Evolutionary conservation across 257 asterid genomes (phyloP).

Genomic region (Rhazya stricta): DNA sequence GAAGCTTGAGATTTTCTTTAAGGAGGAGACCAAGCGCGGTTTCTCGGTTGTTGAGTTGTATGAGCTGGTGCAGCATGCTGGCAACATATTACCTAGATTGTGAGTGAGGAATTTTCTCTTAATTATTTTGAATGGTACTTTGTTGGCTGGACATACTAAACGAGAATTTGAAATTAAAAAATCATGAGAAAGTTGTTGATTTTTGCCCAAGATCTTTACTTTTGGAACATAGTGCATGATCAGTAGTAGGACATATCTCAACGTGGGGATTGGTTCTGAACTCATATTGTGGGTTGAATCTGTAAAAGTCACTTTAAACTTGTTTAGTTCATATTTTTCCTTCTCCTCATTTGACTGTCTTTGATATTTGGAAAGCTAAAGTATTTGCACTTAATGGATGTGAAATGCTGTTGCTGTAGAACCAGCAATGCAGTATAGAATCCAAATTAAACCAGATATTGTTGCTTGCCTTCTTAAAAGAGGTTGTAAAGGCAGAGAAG

Average conservation of each 20-base stretch:
- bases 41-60: constrained; percentile 93
- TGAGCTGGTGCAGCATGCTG: constrained; percentile 99
- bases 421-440: background rate
- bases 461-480: background rate
- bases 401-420: background rate
- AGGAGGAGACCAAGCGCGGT: constrained; percentile 83
- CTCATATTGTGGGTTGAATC: background rate
- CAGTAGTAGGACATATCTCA: background rate
- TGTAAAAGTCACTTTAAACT: background rate
- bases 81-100: constrained; percentile 95
- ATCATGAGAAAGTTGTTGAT: background rate
- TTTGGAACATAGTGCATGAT: background rate
- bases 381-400: background rate
- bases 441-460: background rate
- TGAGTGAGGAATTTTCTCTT: constrained; percentile 29
- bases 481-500: background rate
- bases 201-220: background rate
- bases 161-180: background rate
- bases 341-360: background rate
- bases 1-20: constrained; percentile 85
- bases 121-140: background rate
- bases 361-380: background rate
- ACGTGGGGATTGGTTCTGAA: background rate
- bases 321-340: background rate
- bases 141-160: background rate